Base-by-base conservation (phyloP, 306 rosid genomes). In the Myrica gale region DNA sequence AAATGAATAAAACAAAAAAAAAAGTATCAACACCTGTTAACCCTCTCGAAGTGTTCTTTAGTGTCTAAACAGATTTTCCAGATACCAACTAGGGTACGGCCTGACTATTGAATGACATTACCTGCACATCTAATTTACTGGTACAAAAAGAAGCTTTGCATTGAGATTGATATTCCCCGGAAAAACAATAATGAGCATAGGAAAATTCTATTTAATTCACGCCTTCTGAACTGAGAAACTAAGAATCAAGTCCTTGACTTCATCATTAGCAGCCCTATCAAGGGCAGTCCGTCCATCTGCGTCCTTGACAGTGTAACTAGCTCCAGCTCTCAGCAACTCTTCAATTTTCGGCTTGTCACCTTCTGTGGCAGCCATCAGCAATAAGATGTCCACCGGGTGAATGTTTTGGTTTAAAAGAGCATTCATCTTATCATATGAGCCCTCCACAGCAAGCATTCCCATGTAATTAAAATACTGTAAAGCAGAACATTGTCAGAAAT, bases 361-460 rank as follows among this genome's bases (percentile, higher is more conserved):
- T 84, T 95, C 99, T 0, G 97, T 76, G 50, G 97, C 78, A 79
- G 98, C 97, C 81, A 95, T 75, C 69, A 95, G 74, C 58, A 95
- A 71, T 67, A 95, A 81, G 75, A 95, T 92, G 79, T 95, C 99
- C 9, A 90, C 97, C 0, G 99, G 99, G 75, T 90, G 97, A 68
- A 92, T 92, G 47, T 95, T 82, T 76, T 85, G 96, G 84, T 66
- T 72, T 63, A 95, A 79, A 78, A 95, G 99, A 74, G 93, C 92
- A 74, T 92, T 92, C 99, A 95, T 90, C 81, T 92, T 92, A 58
- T 88, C 95, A 74, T 95, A 95, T 68, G 99, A 21, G 21, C 97
- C 97, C 57, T 95, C 99, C 10, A 92, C 99, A 0, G 97, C 99
- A 0, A 95, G 97, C 99, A 95, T 95, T n/a, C 97, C 99, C 99